A percentile compares a stretch with the other conserved stretches of the same genome.
These are phyloP conservation scores for Hirschioporus abietinus DNA, from an alignment of 768 basidiomycete species.

Conservation along the genomic window DNA sequence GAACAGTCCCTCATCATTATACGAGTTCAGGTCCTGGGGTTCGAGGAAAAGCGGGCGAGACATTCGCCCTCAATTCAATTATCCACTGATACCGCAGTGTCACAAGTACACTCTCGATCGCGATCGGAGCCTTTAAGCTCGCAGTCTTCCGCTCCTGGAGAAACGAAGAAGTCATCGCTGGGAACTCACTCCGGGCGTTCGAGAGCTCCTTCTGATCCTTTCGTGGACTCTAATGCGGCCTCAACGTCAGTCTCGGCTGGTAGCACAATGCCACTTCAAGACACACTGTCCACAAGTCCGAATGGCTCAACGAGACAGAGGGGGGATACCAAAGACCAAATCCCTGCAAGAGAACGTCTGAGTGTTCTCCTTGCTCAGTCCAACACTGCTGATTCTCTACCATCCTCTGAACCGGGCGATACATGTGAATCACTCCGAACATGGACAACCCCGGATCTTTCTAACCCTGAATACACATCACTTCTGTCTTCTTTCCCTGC, in stretches of 20 bases:
- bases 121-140: slow-evolving; percentile 6
- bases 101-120: neutral
- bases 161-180: neutral
- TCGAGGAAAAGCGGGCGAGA: slow-evolving; percentile 55
- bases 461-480: slow-evolving; percentile 66
- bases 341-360: slow-evolving; percentile 17
- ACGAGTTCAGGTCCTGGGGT: slow-evolving; percentile 51
- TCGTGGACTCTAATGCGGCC: slow-evolving; percentile 62
- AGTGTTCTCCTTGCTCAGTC: slow-evolving; percentile 39
- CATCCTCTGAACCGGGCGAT: slow-evolving; percentile 6
- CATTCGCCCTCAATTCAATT: slow-evolving; percentile 20
- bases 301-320: neutral
- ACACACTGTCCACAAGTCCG: neutral
- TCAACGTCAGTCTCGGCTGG: slow-evolving; percentile 45
- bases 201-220: slow-evolving; percentile 35
- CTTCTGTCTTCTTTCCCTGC: slow-evolving; percentile 73
- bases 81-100: neutral
- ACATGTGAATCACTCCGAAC: slow-evolving; percentile 58
- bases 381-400: slow-evolving; percentile 30
- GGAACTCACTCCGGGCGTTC: slow-evolving; percentile 5
- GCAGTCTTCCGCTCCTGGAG: neutral
- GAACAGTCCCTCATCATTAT: slow-evolving; percentile 9
- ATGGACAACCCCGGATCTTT: slow-evolving; percentile 78
- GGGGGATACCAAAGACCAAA: neutral
- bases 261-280: slow-evolving; percentile 13